Conservation (phyloP, 805 yeast genomes). For the Yarrowia sp. region DNA sequence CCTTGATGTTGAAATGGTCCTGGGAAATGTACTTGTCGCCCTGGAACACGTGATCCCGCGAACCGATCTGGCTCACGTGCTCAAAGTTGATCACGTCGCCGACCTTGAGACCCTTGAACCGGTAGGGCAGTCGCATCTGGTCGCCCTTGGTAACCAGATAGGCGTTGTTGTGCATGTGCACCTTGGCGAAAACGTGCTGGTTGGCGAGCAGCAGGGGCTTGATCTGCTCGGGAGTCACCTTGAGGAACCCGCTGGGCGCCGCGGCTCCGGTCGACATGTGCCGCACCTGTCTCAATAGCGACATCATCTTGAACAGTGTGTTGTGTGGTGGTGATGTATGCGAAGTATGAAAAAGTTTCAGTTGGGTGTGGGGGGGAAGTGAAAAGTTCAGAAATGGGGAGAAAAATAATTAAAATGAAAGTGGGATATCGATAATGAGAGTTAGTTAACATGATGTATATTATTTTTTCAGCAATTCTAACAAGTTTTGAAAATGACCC, state of each 20-base stretch:
- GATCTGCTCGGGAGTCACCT: conserved; percentile 34
- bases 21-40: conserved; percentile 61
- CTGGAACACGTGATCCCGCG: conserved; percentile 76
- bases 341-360: conserved; percentile 14
- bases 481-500: no score
- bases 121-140: conserved; percentile 76
- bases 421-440: no score
- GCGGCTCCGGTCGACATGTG: conserved; percentile 22
- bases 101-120: conserved; percentile 73
- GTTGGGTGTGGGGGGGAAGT: not conserved
- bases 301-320: conserved; percentile 14
- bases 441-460: no score
- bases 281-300: conserved; percentile 30
- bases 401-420: no score
- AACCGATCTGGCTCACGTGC: conserved; percentile 82
- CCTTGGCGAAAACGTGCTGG: conserved; percentile 43
- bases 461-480: no score
- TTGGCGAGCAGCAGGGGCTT: conserved; percentile 31
- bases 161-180: conserved; percentile 81
- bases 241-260: conserved; percentile 24
- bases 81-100: conserved; percentile 82
- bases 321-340: conserved; percentile 19
- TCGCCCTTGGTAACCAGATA: conserved; percentile 94
- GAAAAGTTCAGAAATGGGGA: not conserved
- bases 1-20: conserved; percentile 65